Evolutionary conservation across 2,329 filamentous ascomycete species (phyloP), one percentile per base, ranked within the genome.

Genomic region (Pyrenophora teres): DNA sequence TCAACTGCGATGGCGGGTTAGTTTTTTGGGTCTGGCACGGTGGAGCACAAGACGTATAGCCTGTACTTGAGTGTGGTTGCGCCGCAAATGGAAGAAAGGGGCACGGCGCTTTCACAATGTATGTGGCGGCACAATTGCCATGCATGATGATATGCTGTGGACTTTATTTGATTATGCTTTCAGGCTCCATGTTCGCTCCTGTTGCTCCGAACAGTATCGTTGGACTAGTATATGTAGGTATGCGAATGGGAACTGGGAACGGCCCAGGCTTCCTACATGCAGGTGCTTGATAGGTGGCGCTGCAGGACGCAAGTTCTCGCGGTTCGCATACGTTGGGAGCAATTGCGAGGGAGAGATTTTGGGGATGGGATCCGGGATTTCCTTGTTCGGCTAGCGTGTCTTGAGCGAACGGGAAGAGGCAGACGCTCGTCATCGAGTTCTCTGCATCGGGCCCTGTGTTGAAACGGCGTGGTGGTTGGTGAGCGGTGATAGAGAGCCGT

Each of bases 391-490:
- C 35, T 57, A 60, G 57, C 40, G 23, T 27, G 16, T 12, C 35
- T 9, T 25, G 23, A 52, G 49, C 52, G 39, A 56, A 55, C 54
- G 59, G 55, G 52, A 59, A 50, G 48, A 45, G 47, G 49, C 57
- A 60, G 54, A 57, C 48, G 63, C 54, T 64, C 54, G 59, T 63
- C 59, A 64, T 64, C 50, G 50, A 56, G 45, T 55, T 41, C 7
- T 57, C 44, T 57, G 56, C 56, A 57, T 57, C 40, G 47, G 52
- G 43, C 55, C 45, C 57, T 45, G 46, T 52, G 39, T 25, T 57
- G 49, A 49, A 46, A 52, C 45, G 54, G 51, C 55, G 53, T 52
- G 36, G 23, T 49, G 39, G 47, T 48, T 44, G 43, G 10, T 23
- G 54, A 31, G 35, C 32, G 35, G 40, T 46, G 33, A 27, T 47